These are phyloP conservation scores for Scutellaria minor DNA, from an alignment of 257 asterid species.

Conservation along the genomic window DNA sequence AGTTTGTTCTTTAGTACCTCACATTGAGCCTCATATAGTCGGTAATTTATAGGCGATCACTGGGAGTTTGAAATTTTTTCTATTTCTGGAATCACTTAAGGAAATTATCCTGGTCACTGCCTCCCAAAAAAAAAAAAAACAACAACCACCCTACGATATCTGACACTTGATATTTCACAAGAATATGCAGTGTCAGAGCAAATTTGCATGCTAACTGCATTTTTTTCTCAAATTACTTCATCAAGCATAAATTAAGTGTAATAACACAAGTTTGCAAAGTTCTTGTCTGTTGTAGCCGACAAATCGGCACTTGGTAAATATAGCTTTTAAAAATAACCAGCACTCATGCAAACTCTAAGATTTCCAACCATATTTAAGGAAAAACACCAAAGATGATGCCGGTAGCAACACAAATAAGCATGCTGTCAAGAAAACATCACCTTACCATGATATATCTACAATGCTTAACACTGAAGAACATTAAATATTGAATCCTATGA, in stretches of 20 bases:
- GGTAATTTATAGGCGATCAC: not conserved
- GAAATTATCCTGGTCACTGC: not conserved
- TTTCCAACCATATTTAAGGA: slow-evolving; percentile 13
- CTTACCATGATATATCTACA: not conserved
- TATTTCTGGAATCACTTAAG: slow-evolving; percentile 6
- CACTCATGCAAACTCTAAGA: not conserved
- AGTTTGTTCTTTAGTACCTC: not conserved
- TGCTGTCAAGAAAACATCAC: not conserved
- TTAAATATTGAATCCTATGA: not conserved
- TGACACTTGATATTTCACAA: not conserved
- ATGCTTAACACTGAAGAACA: slow-evolving; percentile 13
- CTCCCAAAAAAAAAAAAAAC: not conserved
- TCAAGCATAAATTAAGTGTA: not conserved
- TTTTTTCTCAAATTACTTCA: not conserved
- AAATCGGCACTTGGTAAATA: slow-evolving; percentile 10
- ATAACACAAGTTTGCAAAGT: not conserved
- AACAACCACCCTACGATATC: not conserved
- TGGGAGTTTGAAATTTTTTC: not conserved
- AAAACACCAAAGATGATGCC: not conserved
- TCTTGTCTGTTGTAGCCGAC: not conserved
- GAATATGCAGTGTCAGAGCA: not conserved
- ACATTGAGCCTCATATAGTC: not conserved
- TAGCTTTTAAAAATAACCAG: not conserved
- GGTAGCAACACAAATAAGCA: not conserved
- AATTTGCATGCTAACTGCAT: too few species aligned